These are phyloP conservation scores for Aspergillus cristatus DNA, from an alignment of 495 filamentous ascomycete genomes.

Conservation along the genomic window DNA sequence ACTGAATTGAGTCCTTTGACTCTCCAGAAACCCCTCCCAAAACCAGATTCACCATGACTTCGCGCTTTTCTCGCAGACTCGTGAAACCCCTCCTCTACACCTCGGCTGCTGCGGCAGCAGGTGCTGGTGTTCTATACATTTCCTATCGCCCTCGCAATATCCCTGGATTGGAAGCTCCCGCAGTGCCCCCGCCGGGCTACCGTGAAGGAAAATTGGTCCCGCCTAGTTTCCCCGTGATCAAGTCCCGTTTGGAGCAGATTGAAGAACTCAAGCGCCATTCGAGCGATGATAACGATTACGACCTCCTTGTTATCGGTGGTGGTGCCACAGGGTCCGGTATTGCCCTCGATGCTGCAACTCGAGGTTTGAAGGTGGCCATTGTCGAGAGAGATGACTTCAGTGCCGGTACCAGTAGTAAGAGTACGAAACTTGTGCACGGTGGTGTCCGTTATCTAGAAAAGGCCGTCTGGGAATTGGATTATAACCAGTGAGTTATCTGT, in stretches of 20 bases:
- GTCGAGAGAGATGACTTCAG: slow-evolving; percentile 96
- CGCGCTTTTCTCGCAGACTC: slow-evolving; percentile 46
- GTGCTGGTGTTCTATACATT: slow-evolving; percentile 61
- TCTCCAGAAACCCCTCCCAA: too few relatives aligned
- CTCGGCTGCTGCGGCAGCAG: slow-evolving; percentile 45
- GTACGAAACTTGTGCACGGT: slow-evolving; percentile 94
- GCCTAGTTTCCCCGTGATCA: slow-evolving; percentile 71
- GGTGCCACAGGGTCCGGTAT: slow-evolving; percentile 91
- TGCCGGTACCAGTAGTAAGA: slow-evolving; percentile 89
- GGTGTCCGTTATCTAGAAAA: slow-evolving; percentile 96
- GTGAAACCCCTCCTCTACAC: slow-evolving; percentile 54
- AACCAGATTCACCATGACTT: slow-evolving; percentile 41
- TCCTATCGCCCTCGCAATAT: slow-evolving; percentile 79
- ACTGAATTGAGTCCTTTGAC: too few relatives aligned
- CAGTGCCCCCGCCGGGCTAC: slow-evolving; percentile 74
- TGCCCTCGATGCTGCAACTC: slow-evolving; percentile 85
- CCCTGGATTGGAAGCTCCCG: slow-evolving; percentile 69
- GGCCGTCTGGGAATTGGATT: slow-evolving; percentile 93
- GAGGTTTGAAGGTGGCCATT: slow-evolving; percentile 85
- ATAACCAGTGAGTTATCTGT: slow-evolving; percentile 56
- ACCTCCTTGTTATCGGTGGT: slow-evolving; percentile 83
- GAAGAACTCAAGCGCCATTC: slow-evolving; percentile 36
- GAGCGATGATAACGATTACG: slow-evolving; percentile 47
- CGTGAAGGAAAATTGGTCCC: slow-evolving; percentile 70
- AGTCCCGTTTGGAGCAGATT: slow-evolving; percentile 54